phyloP scores from a whole-genome alignment of 345 rosid genomes.

The Lagerstroemia speciosa region DNA sequence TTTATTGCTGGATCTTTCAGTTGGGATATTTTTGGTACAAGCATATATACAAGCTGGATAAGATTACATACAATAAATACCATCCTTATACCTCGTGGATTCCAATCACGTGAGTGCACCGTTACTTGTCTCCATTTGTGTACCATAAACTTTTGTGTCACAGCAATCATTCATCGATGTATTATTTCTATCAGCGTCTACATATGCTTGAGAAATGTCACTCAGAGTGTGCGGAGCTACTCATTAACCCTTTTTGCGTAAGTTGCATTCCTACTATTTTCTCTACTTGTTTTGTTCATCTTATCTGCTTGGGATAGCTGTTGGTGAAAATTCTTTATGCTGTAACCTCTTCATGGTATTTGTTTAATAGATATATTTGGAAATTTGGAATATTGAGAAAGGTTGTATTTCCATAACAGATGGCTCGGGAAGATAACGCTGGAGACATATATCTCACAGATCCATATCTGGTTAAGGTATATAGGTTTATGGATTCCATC shows the following conservation, averaged over 20 bases:
- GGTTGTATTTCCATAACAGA: constrained; percentile 24
- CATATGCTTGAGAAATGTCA: constrained; percentile 79
- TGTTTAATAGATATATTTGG: background rate
- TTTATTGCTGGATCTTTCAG: constrained; percentile 31
- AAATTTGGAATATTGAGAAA: background rate
- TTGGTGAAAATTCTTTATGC: background rate
- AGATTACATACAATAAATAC: constrained; percentile 80
- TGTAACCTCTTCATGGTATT: background rate
- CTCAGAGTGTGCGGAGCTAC: constrained; percentile 79
- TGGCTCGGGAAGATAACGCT: constrained; percentile 92
- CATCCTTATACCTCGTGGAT: constrained; percentile 99
- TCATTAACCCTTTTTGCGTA: constrained; percentile 88
- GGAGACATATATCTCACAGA: constrained; percentile 85
- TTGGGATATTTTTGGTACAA: constrained; percentile 79
- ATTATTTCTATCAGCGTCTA: constrained; percentile 57
- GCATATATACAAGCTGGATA: constrained; percentile 89
- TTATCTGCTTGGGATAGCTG: background rate
- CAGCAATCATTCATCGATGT: background rate
- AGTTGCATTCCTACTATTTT: constrained; percentile 22
- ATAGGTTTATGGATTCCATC: constrained; percentile 2
- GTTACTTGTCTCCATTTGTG: constrained; percentile 2
- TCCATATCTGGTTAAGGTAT: constrained; percentile 98
- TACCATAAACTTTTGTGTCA: background rate
- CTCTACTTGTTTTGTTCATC: background rate
- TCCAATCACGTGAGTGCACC: constrained; percentile 74